Base-by-base conservation (phyloP, 148 eudicot genomes). In the Camellia lanceoleosa region DNA sequence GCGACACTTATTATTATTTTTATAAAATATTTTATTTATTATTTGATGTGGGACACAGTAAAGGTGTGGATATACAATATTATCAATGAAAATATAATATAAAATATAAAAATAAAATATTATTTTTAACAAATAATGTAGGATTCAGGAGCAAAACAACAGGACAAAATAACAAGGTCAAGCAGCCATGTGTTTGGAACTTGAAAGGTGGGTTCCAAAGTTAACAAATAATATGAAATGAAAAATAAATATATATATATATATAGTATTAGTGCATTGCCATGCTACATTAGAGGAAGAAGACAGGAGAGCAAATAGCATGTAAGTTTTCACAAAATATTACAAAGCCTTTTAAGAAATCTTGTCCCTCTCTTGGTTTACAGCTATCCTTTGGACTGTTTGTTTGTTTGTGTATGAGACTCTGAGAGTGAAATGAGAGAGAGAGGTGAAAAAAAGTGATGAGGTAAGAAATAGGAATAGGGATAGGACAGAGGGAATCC, bases 281-380 rank as follows among this genome's bases (percentile, higher is more conserved):
- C 38, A 30, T 30, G 71, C 71, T 9, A 70, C 56, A 70, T 4
- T 8, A 9, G 30, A 7, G 56, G 38, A 70, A 47, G 20, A 8
- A 47, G 74, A 70, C 30, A 47, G 46, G 56, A 19, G 30, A n/a
- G 5, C 54, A 47, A 46, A 70, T 16, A 15, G 18, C 18, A 59
- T 59, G 63, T 16, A 14, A 15, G 18, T 12, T 59, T 16, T 59
- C 4, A 12, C 38, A 30, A 30, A 30, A 30, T 30, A 30, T 30
- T 30, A 30, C 38, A 30, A 30, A 30, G 38, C 38, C 38, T 30
- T 30, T 30, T 30, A 43, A 44, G 10, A 43, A 43, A 69, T 44
- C 73, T 69, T 44, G 73, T 69, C 73, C 54, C 73, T 69, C 46
- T 44, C 73, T 73, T 73, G 76, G 76, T 54, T 73, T 73, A 73